Evolutionary conservation across 177 flowering plant genomes (phyloP).

Genomic region (Telopea speciosissima): DNA sequence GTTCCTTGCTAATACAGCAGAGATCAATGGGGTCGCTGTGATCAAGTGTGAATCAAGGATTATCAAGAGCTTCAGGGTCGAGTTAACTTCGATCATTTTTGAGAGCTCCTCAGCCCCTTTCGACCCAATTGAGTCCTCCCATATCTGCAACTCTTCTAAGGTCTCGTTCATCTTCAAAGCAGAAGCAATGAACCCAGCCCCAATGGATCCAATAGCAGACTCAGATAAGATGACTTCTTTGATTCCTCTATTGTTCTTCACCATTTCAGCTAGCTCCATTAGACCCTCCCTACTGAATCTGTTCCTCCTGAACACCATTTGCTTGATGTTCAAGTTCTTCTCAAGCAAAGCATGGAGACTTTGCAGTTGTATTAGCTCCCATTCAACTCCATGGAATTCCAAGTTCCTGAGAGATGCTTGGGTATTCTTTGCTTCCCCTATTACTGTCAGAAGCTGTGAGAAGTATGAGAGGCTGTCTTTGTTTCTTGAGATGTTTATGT

Average conservation of each 20-base stretch:
- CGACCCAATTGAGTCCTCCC: conserved; percentile 95
- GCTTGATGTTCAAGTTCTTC: conserved; percentile 36
- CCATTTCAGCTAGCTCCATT: conserved; percentile 47
- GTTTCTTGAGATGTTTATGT: conserved; percentile 40
- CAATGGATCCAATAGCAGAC: conserved; percentile 55
- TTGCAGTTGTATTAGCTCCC: conserved; percentile 45
- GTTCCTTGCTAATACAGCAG: conserved; percentile 79
- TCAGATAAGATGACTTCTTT: conserved; percentile 66
- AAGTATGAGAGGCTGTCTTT: conserved; percentile 33
- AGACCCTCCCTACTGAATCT: conserved; percentile 42
- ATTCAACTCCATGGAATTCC: conserved; percentile 63
- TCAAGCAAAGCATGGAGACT: conserved; percentile 42
- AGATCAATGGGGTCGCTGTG: conserved; percentile 69
- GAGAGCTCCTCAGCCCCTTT: conserved; percentile 91
- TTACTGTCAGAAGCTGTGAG: conserved; percentile 33
- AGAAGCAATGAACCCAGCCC: conserved; percentile 59
- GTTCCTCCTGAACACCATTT: conserved; percentile 51
- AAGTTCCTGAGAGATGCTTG: conserved; percentile 38
- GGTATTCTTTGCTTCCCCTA: conserved; percentile 27
- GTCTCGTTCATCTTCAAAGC: conserved; percentile 59
- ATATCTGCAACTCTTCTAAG: conserved; percentile 83
- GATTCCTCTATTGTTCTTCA: conserved; percentile 45
- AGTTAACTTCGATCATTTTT: conserved; percentile 83
- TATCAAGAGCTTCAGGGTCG: conserved; percentile 59
- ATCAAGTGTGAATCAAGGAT: conserved; percentile 60